phyloP scores from a whole-genome alignment of 768 basidiomycete species.

The Mycena metata region DNA sequence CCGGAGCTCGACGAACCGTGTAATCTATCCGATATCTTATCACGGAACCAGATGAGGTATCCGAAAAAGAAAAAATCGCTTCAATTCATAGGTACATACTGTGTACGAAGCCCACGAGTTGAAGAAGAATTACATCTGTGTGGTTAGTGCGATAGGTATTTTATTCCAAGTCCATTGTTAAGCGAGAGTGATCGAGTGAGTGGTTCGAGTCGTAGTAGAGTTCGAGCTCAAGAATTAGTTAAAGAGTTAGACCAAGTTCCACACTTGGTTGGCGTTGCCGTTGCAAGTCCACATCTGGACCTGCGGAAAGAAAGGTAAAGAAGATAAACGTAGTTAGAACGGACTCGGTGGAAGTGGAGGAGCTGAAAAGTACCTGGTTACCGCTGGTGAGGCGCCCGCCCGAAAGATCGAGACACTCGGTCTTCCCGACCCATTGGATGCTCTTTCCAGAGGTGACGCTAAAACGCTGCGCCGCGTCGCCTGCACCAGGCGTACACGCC shows the following conservation, averaged over 20 bases:
- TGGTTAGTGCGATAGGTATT: too few relatives aligned
- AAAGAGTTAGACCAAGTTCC: constrained; percentile 26
- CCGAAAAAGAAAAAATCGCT: too few relatives aligned
- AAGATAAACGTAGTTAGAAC: not conserved
- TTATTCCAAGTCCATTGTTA: too few relatives aligned
- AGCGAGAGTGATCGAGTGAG: too few relatives aligned
- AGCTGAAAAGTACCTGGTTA: constrained; percentile 21
- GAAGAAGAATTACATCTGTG: too few relatives aligned
- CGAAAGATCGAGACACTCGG: constrained; percentile 42
- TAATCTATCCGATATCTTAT: too few relatives aligned
- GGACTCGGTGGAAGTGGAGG: not conserved
- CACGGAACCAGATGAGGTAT: too few relatives aligned
- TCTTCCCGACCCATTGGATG: constrained; percentile 36
- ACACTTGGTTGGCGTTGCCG: constrained; percentile 46
- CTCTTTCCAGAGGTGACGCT: constrained; percentile 4
- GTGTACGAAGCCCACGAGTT: too few relatives aligned
- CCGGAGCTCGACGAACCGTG: too few relatives aligned
- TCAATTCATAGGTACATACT: too few relatives aligned
- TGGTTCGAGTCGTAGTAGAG: too few relatives aligned
- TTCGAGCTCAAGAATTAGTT: not conserved
- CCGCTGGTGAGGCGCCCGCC: constrained; percentile 36
- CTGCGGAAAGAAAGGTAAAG: not conserved
- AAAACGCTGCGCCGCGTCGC: constrained; percentile 36
- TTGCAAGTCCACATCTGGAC: constrained; percentile 24
- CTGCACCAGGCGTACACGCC: constrained; percentile 35